Evolutionary conservation across 768 basidiomycete species (phyloP).

Genomic region (Terana coerulea): DNA sequence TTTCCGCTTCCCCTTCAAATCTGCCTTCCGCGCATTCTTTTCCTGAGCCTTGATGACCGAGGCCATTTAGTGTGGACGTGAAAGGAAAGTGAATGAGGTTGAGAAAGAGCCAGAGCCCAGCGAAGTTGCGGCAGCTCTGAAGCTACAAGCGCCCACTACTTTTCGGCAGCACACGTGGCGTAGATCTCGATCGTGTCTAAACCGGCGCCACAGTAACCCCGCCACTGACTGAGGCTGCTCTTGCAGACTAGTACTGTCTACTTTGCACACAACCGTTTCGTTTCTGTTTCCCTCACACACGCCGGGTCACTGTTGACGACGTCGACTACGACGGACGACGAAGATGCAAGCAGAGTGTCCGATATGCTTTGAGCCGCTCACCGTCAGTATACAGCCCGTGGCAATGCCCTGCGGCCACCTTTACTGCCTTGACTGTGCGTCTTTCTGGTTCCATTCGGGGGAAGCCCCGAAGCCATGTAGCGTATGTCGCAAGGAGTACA

Average conservation of each 20-base stretch:
- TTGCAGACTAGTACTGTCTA: no score
- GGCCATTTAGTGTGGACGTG: slow-evolving; percentile 47
- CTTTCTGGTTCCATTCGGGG: slow-evolving; percentile 18
- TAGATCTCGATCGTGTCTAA: no score
- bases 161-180: no score
- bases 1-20: slow-evolving; percentile 53
- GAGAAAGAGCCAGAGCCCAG: background rate
- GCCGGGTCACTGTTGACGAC: no score
- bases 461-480: slow-evolving; percentile 15
- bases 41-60: slow-evolving; percentile 61
- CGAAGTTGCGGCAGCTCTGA: no score
- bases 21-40: slow-evolving; percentile 48
- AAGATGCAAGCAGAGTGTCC: background rate
- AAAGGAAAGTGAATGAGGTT: background rate
- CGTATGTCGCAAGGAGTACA: slow-evolving; percentile 17
- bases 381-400: slow-evolving; percentile 7
- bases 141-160: slow-evolving; percentile 3
- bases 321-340: no score
- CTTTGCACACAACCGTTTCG: no score
- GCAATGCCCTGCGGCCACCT: slow-evolving; percentile 24
- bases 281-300: no score
- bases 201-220: no score
- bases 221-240: no score
- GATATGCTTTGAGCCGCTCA: slow-evolving; percentile 14
- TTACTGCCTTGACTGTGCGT: slow-evolving; percentile 24